phyloP scores from a whole-genome alignment of 116 monocot species.

The Trichopus zeylanicus region DNA sequence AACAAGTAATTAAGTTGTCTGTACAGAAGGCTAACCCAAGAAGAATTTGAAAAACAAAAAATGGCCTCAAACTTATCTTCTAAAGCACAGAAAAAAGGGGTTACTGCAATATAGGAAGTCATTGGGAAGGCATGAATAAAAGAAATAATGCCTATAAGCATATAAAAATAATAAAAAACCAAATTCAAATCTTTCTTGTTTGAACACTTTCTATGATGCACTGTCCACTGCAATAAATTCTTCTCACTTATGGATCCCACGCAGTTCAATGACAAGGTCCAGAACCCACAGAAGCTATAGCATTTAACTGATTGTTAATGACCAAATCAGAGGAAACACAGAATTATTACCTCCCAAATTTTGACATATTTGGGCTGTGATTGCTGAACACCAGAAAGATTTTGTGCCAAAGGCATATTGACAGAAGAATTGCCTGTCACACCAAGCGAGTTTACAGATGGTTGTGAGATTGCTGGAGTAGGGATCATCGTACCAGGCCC shows the following conservation, averaged over 20 bases:
- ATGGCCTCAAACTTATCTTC: too few relatives aligned
- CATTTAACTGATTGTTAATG: background rate
- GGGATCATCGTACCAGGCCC: constrained; percentile 89
- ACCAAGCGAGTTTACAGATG: constrained; percentile 46
- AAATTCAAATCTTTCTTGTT: background rate
- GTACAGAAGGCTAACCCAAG: too few relatives aligned
- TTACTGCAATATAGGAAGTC: too few relatives aligned
- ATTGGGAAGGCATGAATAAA: too few relatives aligned
- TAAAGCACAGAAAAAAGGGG: too few relatives aligned
- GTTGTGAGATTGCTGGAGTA: constrained; percentile 87
- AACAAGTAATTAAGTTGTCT: background rate
- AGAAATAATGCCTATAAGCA: too few relatives aligned
- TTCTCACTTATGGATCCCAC: background rate
- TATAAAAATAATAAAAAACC: too few relatives aligned
- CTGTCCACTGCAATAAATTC: background rate
- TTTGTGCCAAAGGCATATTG: constrained; percentile 57
- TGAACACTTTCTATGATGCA: background rate
- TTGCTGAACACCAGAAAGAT: constrained; percentile 55
- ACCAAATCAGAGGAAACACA: background rate
- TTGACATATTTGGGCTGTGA: constrained; percentile 66
- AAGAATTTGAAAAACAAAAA: too few relatives aligned
- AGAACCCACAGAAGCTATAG: background rate
- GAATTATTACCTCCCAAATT: constrained; percentile 88
- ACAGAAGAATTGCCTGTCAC: constrained; percentile 41
- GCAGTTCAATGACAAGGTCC: background rate